These are phyloP conservation scores for Xerocomellus dryophilus DNA, from an alignment of 768 basidiomycete species.

Conservation along the genomic window DNA sequence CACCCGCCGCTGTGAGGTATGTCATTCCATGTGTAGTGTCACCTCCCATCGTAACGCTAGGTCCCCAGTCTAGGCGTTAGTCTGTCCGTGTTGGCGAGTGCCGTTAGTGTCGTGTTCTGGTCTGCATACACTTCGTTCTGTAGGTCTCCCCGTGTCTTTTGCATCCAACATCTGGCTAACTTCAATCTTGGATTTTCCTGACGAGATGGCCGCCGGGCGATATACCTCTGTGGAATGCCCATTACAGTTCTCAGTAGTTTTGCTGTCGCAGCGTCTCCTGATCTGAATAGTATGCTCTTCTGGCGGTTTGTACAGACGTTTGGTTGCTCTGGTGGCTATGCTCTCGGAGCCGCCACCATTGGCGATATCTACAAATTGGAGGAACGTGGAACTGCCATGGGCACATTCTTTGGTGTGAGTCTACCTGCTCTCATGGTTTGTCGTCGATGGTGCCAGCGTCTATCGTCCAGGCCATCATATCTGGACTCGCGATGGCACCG, in stretches of 20 bases:
- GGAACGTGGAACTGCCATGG: conserved; percentile 57
- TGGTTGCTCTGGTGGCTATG: conserved; percentile 54
- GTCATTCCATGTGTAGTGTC: background rate
- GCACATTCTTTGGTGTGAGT: conserved; percentile 52
- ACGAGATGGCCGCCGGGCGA: conserved; percentile 62
- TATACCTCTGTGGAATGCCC: conserved; percentile 60
- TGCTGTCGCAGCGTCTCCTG: conserved; percentile 53
- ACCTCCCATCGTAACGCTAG: background rate
- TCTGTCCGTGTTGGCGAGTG: conserved; percentile 44
- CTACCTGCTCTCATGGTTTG: background rate
- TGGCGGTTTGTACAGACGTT: conserved; percentile 66
- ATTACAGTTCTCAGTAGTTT: conserved; percentile 56
- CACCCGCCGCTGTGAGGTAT: conserved; percentile 56
- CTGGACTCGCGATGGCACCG: conserved; percentile 63
- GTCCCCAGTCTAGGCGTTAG: conserved; percentile 47
- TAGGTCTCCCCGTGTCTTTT: conserved; percentile 22
- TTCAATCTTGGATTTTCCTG: background rate
- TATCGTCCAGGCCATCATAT: conserved; percentile 39
- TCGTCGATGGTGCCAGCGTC: background rate
- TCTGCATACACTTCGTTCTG: conserved; percentile 53
- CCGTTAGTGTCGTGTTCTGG: conserved; percentile 49
- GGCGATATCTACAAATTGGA: conserved; percentile 66
- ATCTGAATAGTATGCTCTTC: conserved; percentile 44
- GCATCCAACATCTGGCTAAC: background rate
- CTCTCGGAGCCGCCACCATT: conserved; percentile 55